Percentiles rank a stretch among this genome's conserved stretches.
These are phyloP conservation scores for Phytophthora fragariae DNA, from an alignment of 352 stramenopile species.

Conservation along the genomic window DNA sequence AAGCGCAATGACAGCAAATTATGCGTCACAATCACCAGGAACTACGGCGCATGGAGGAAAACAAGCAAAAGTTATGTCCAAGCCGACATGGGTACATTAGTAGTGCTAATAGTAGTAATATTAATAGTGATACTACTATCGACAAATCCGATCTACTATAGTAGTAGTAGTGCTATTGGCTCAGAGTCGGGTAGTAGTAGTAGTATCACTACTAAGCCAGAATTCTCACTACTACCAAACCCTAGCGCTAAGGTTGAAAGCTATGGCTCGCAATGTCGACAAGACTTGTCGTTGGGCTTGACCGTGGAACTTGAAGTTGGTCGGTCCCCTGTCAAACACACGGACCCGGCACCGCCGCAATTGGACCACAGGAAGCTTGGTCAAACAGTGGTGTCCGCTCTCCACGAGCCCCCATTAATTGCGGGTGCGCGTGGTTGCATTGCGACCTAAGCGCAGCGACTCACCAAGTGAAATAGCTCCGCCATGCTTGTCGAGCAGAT, in stretches of 20 bases:
- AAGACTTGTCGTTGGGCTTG: conserved; percentile 18
- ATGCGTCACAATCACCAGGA: too few species aligned
- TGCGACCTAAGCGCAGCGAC: neutral
- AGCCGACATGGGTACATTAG: too few species aligned
- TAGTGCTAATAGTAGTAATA: too few species aligned
- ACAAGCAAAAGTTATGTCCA: too few species aligned
- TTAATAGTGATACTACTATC: too few species aligned
- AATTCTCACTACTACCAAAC: too few species aligned
- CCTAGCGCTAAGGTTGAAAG: neutral
- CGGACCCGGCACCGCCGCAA: neutral
- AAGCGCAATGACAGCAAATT: too few species aligned
- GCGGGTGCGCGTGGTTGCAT: neutral
- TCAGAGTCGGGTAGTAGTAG: too few species aligned
- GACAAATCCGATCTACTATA: too few species aligned
- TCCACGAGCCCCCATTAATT: neutral
- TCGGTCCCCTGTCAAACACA: conserved; percentile 13
- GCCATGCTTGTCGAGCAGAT: neutral
- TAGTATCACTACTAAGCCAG: too few species aligned
- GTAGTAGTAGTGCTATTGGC: too few species aligned
- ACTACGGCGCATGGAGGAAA: too few species aligned
- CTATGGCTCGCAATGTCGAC: conserved; percentile 10
- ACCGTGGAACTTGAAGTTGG: conserved; percentile 40
- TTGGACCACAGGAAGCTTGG: neutral
- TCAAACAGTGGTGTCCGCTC: neutral
- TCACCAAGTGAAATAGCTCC: neutral